Evolutionary conservation across 1,139 yeast species (phyloP).

Genomic region (Diutina catenulata): DNA sequence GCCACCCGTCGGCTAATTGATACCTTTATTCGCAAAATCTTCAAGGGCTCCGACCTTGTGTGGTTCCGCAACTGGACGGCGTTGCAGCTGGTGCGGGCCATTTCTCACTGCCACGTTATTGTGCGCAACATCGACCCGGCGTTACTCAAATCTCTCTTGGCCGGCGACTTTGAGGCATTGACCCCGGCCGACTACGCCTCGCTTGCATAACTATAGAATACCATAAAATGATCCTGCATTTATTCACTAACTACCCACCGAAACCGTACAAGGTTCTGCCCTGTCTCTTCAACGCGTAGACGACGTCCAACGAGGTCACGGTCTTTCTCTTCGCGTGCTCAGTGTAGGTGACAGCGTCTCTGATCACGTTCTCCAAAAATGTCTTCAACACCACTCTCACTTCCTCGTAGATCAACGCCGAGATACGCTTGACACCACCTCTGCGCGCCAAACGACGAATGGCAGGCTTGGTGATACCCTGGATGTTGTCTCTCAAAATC

Average conservation of each 20-base stretch:
- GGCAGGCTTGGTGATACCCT: conserved; percentile 99
- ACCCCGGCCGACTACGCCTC: neutral
- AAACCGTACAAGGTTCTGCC: conserved; percentile 99
- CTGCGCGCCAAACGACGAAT: conserved; percentile 99
- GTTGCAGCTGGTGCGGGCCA: neutral
- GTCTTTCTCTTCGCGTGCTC: conserved; percentile 99
- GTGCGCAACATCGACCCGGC: neutral
- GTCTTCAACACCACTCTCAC: conserved; percentile 95
- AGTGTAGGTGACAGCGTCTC: conserved; percentile 98
- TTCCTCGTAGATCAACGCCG: conserved; percentile 97
- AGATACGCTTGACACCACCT: conserved; percentile 99
- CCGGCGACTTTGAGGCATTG: conserved; percentile 2
- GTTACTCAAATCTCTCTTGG: neutral
- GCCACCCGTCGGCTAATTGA: neutral
- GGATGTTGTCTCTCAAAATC: conserved; percentile 98
- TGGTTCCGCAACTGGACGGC: conserved; percentile 5
- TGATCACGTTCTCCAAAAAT: conserved; percentile 92
- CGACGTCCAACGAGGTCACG: conserved; percentile 96
- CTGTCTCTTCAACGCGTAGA: conserved; percentile 99
- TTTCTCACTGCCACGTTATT: conserved; percentile 1
- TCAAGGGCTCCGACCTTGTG: neutral
- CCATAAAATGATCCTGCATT: neutral
- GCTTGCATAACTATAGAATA: neutral
- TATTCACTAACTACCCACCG: conserved; percentile 65
- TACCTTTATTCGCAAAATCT: neutral